These are phyloP conservation scores for Candida jianshihensis DNA, from an alignment of 805 yeast species.

Conservation along the genomic window DNA sequence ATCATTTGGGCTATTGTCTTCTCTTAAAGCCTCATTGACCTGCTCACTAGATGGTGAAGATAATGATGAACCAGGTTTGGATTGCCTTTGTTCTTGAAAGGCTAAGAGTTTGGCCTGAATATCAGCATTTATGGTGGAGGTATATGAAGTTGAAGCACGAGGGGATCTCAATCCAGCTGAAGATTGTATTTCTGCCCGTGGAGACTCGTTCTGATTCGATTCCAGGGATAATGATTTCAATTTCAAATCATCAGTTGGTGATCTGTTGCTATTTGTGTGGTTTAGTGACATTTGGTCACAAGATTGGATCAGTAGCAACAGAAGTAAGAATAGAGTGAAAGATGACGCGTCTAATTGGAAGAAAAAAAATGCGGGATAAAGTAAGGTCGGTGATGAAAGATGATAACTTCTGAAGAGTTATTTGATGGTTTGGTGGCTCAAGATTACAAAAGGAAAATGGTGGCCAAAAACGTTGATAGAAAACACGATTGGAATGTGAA, in stretches of 20 bases:
- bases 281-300: not conserved
- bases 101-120: constrained; percentile 84
- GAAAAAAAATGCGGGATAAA: too few relatives aligned
- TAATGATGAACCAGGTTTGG: constrained; percentile 22
- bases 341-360: too few relatives aligned
- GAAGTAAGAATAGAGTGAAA: too few relatives aligned
- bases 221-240: not conserved
- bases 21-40: constrained; percentile 4
- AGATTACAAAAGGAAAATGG: too few relatives aligned
- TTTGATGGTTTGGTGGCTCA: too few relatives aligned
- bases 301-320: not conserved
- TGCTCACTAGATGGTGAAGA: constrained; percentile 18
- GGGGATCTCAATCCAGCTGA: constrained; percentile 13
- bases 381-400: too few relatives aligned
- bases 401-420: too few relatives aligned
- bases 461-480: too few relatives aligned
- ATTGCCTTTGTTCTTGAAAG: constrained; percentile 74
- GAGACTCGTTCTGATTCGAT: not conserved
- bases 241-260: not conserved
- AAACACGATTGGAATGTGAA: too few relatives aligned
- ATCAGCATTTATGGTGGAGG: constrained; percentile 53
- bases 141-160: constrained; percentile 19
- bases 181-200: not conserved
- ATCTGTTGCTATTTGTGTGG: not conserved
- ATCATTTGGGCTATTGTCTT: not conserved